phyloP scores from a whole-genome alignment of 73 alveolate species.

The Paramecium tetraurelia region DNA sequence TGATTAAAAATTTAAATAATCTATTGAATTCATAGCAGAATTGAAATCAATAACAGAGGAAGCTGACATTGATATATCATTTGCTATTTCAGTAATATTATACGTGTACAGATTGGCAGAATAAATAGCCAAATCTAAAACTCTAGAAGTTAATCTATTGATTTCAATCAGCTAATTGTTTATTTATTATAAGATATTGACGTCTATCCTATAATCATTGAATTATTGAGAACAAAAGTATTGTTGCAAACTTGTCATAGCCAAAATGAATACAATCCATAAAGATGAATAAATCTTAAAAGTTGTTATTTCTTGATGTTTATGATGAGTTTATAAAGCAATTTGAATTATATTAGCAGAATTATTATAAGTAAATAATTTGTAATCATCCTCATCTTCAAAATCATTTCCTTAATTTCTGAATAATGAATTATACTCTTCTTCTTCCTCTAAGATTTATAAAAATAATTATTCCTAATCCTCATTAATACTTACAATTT shows the following conservation, averaged over 20 bases:
- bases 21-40: neutral
- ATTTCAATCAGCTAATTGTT: neutral
- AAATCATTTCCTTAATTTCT: neutral
- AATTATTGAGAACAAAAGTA: constrained; percentile 1
- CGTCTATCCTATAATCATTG: neutral
- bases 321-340: constrained; percentile 1
- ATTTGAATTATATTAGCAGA: neutral
- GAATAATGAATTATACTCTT: neutral
- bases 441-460: neutral
- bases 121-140: neutral
- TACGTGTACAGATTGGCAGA: neutral
- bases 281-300: neutral
- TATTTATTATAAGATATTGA: neutral
- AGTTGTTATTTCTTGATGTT: neutral
- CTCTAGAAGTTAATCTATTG: neutral
- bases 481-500: neutral
- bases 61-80: neutral
- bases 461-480: neutral
- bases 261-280: neutral
- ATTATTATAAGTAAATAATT: neutral
- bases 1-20: neutral
- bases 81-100: neutral
- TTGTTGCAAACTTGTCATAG: neutral
- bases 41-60: neutral
- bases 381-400: constrained; percentile 21